These are phyloP conservation scores for Corchorus capsularis DNA, from an alignment of 345 rosid species.

Conservation along the genomic window DNA sequence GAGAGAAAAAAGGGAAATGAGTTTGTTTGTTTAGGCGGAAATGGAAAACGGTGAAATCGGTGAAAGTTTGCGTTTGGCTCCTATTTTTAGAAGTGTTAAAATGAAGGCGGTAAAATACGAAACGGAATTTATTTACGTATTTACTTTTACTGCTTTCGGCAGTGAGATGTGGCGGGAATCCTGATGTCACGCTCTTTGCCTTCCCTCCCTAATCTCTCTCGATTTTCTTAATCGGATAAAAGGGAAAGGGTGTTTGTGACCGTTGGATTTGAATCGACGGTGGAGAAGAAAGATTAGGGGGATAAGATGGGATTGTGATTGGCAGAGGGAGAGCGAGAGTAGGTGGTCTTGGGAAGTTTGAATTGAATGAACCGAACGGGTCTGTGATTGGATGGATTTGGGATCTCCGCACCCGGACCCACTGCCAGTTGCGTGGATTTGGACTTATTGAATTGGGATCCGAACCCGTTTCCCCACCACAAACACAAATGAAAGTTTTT, in stretches of 20 bases:
- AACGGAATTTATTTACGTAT: slow-evolving; percentile 40
- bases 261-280: slow-evolving; percentile 11
- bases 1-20: neutral
- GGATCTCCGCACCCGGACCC: slow-evolving; percentile 14
- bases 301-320: slow-evolving; percentile 4
- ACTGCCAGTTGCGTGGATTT: neutral
- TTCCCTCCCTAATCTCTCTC: neutral
- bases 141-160: slow-evolving; percentile 24
- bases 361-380: neutral
- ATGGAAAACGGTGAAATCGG: slow-evolving; percentile 25
- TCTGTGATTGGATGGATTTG: neutral
- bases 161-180: slow-evolving; percentile 35
- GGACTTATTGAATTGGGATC: neutral
- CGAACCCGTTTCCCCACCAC: neutral
- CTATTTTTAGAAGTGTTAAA: slow-evolving; percentile 23
- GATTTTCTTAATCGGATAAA: too few relatives aligned
- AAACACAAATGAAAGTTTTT: too few relatives aligned
- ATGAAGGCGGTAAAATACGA: neutral
- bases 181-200: neutral
- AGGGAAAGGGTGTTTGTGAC: neutral
- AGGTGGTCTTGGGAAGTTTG: slow-evolving; percentile 1
- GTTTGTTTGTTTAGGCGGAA: slow-evolving; percentile 9
- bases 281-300: neutral
- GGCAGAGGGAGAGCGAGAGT: neutral
- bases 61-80: slow-evolving; percentile 19